Evolutionary conservation across 371 early-diverging fungal genomes (phyloP).

Genomic region (Mortierella sp.): DNA sequence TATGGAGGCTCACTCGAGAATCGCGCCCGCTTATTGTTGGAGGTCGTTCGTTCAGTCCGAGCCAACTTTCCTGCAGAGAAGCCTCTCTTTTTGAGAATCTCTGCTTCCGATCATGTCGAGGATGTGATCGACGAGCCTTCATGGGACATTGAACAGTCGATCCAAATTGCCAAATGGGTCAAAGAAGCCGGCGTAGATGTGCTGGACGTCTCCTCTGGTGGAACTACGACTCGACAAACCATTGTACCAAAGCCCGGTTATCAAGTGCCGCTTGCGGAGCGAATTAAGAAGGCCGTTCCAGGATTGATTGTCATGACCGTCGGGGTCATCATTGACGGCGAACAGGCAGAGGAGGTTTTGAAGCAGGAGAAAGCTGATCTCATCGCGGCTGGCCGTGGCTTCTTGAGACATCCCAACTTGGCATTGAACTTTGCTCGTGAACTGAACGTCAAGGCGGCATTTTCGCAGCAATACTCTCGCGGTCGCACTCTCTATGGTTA

Average conservation of each 20-base stretch:
- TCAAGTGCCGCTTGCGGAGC: conserved; percentile 79
- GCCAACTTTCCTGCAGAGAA: conserved; percentile 79
- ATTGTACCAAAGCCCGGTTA: conserved; percentile 67
- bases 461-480: conserved; percentile 73
- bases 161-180: conserved; percentile 65
- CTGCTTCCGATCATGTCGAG: conserved; percentile 76
- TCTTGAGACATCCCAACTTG: conserved; percentile 77
- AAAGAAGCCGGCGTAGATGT: conserved; percentile 78
- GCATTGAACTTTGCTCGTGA: conserved; percentile 62
- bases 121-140: conserved; percentile 55
- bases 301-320: conserved; percentile 75
- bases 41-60: conserved; percentile 72
- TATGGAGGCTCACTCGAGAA: conserved; percentile 87
- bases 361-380: conserved; percentile 75
- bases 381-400: conserved; percentile 80
- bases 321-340: conserved; percentile 74
- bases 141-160: conserved; percentile 76
- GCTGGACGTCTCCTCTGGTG: conserved; percentile 79
- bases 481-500: conserved; percentile 37
- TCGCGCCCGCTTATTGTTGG: conserved; percentile 74
- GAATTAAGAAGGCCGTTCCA: conserved; percentile 65
- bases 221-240: conserved; percentile 62
- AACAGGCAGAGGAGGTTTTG: conserved; percentile 78
- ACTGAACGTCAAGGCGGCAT: conserved; percentile 73
- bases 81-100: conserved; percentile 85